These are phyloP conservation scores for Galeopsis tetrahit DNA, from an alignment of 257 asterid genomes.

Conservation along the genomic window DNA sequence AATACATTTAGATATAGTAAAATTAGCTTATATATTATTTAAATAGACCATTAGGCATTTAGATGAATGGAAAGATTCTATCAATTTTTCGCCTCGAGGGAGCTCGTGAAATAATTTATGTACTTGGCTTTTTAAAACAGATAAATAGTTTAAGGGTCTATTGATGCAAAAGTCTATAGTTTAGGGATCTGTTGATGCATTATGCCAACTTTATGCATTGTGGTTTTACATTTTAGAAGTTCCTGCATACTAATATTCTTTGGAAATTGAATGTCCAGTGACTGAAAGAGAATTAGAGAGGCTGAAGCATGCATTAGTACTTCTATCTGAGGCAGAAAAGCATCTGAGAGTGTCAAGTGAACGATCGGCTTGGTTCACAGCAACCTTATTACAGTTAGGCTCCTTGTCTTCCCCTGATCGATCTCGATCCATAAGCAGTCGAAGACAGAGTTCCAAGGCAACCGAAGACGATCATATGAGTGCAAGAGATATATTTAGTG, in stretches of 20 bases:
- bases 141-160: too few relatives aligned
- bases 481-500: neutral
- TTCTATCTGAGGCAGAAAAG: slow-evolving; percentile 94
- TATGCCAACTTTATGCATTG: too few relatives aligned
- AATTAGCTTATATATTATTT: too few relatives aligned
- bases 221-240: neutral
- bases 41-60: too few relatives aligned
- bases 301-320: slow-evolving; percentile 77
- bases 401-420: slow-evolving; percentile 70
- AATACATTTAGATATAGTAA: too few relatives aligned
- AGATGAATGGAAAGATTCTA: too few relatives aligned
- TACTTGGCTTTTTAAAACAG: too few relatives aligned
- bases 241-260: neutral
- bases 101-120: too few relatives aligned
- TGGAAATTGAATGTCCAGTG: slow-evolving; percentile 51
- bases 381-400: slow-evolving; percentile 88
- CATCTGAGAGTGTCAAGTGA: slow-evolving; percentile 84
- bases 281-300: slow-evolving; percentile 76
- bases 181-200: too few relatives aligned
- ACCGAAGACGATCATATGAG: slow-evolving; percentile 66
- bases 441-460: slow-evolving; percentile 73
- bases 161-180: too few relatives aligned
- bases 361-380: slow-evolving; percentile 98
- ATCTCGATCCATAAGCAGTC: slow-evolving; percentile 76
- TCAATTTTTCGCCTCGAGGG: too few relatives aligned